Evolutionary conservation across 768 basidiomycete genomes (phyloP).

Genomic region (Pleurotus pulmonarius): DNA sequence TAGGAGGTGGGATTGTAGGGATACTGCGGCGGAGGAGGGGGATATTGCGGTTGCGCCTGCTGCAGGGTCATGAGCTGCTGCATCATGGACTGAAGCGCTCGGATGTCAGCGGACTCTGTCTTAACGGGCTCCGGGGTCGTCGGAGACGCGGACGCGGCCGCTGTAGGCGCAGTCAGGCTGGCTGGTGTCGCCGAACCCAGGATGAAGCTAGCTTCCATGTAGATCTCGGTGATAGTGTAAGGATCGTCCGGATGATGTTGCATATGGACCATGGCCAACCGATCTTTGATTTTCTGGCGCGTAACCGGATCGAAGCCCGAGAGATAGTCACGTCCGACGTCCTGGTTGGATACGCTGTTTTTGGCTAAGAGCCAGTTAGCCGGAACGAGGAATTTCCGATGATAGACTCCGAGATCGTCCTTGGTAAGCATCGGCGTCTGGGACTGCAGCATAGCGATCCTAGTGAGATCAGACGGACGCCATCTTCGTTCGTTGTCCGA

Average conservation of each 20-base stretch:
- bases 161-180: constrained; percentile 20
- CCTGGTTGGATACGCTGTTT: constrained; percentile 12
- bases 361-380: constrained; percentile 15
- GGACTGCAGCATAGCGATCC: not conserved
- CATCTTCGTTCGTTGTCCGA: not conserved
- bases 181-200: constrained; percentile 8
- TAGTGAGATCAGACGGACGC: not conserved
- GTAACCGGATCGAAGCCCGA: constrained; percentile 11
- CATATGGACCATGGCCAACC: constrained; percentile 17
- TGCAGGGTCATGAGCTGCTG: not conserved
- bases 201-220: constrained; percentile 17
- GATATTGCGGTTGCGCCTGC: not conserved
- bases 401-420: constrained; percentile 15
- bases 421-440: constrained; percentile 12
- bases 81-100: not conserved
- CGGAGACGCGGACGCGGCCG: too few relatives aligned
- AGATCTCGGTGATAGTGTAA: constrained; percentile 15
- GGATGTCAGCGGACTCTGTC: constrained; percentile 7
- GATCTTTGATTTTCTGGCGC: constrained; percentile 3
- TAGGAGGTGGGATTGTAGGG: not conserved
- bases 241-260: constrained; percentile 21
- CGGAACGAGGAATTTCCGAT: constrained; percentile 16
- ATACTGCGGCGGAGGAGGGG: not conserved
- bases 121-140: constrained; percentile 16
- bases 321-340: constrained; percentile 20